Base-by-base conservation (phyloP, 148 eudicot genomes). In the Chenopodium album region DNA sequence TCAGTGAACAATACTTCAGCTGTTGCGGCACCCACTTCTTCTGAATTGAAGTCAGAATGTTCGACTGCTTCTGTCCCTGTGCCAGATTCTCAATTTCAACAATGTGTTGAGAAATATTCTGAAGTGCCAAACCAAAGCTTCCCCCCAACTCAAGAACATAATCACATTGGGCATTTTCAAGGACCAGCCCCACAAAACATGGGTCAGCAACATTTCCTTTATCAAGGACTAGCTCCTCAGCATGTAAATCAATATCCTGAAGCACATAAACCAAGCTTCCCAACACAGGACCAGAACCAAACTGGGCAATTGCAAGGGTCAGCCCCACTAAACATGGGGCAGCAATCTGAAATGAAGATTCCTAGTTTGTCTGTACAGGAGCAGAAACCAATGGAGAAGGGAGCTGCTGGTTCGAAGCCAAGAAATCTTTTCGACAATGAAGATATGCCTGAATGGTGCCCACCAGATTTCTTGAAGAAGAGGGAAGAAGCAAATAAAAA, bases 401-500 rank as follows among this genome's bases (percentile, higher is more conserved):
- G 56, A 44, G 54, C 46, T 29, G 69, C 59, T 54, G 13, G 26
- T 63, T 8, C 14, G 23, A 84, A 79, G 41, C 72, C 85, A 31
- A 71, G 56, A 37, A 84, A 76, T 73, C 80, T 87, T 46, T 92
- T 89, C 82, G 91, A 91, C 69, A 91, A 89, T 84, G 94, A 93
- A 63, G 97, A 93, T 83, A 93, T 93, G 89, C 97, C 97, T 5
- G 97, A 93, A 79, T 93, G 97, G 97, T 79, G 87, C 60, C 97
- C 97, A 13, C 91, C 97, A 16, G 85, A 76, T 78, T 79, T 78
- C 52, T 28, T 73, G 77, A 84, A 73, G 34, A 81, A 73, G n/a
- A 80, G 41, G 74, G 86, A 78, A 65, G 71, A 85, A 52, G 34
- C 71, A n/a, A 78, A 66, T 52, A 81, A 75, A 88, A 77, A 64